phyloP scores from a whole-genome alignment of 768 basidiomycete genomes.

The Pholiota microspora region DNA sequence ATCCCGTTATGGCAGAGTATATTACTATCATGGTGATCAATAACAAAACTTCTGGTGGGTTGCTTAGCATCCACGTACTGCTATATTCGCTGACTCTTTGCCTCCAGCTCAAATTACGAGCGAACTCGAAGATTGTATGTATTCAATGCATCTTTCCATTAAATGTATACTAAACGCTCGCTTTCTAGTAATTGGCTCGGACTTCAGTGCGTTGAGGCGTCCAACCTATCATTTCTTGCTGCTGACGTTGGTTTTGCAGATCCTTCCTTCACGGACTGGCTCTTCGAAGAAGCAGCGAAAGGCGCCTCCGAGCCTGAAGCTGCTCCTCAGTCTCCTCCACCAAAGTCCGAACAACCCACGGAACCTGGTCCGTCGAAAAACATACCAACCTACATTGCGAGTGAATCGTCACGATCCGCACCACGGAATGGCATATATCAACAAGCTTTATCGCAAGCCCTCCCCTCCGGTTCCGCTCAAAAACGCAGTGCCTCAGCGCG shows the following conservation, averaged over 20 bases:
- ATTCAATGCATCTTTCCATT: conserved; percentile 2
- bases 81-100: conserved; percentile 16
- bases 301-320: conserved; percentile 55
- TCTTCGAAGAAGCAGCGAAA: conserved; percentile 79
- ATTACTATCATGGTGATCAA: conserved; percentile 96
- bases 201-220: conserved; percentile 59
- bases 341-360: conserved; percentile 30
- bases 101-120: conserved; percentile 76
- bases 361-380: conserved; percentile 28
- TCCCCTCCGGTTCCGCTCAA: conserved; percentile 52
- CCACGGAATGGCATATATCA: conserved; percentile 66
- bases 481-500: conserved; percentile 67
- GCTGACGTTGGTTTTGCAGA: conserved; percentile 46
- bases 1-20: conserved; percentile 92
- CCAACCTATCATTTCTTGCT: background rate
- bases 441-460: conserved; percentile 67
- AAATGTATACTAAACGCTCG: conserved; percentile 9
- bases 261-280: conserved; percentile 82
- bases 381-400: conserved; percentile 28
- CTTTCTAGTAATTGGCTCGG: conserved; percentile 65
- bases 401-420: conserved; percentile 42
- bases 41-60: conserved; percentile 76
- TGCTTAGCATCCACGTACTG: background rate
- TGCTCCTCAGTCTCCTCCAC: conserved; percentile 34
- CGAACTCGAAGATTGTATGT: conserved; percentile 81